Conservation (phyloP, 176 grass and related monocot species). For the Aegilops speltoides region DNA sequence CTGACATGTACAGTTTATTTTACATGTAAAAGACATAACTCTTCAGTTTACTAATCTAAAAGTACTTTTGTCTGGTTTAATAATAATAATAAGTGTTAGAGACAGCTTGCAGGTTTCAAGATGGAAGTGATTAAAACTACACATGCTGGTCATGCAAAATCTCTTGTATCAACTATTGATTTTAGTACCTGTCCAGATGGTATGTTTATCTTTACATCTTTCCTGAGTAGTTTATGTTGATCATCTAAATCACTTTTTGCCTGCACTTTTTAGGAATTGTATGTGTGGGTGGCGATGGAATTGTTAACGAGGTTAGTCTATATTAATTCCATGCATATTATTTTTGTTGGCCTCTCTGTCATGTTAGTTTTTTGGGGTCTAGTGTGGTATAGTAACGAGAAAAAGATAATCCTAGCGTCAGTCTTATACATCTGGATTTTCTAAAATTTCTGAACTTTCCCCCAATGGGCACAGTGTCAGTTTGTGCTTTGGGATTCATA, state of each 20-base stretch:
- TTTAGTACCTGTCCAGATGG: conserved; percentile 93
- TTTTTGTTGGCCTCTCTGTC: background rate
- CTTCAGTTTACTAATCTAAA: no score
- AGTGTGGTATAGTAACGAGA: background rate
- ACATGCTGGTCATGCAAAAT: conserved; percentile 96
- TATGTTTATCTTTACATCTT: conserved; percentile 51
- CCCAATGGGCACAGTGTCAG: background rate
- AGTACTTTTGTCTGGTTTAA: conserved; percentile 26
- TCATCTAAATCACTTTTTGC: conserved; percentile 37
- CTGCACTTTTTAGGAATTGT: conserved; percentile 73
- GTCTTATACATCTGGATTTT: conserved; percentile 12
- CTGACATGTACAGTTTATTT: no score
- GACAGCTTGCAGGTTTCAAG: conserved; percentile 98
- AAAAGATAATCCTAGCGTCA: background rate
- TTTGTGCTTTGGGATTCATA: background rate
- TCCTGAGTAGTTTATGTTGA: conserved; percentile 26
- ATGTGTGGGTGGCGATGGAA: conserved; percentile 97
- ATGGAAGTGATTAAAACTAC: conserved; percentile 94
- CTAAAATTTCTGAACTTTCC: background rate
- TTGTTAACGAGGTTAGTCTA: conserved; percentile 92
- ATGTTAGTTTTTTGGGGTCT: background rate
- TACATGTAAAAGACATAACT: no score
- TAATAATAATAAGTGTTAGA: conserved; percentile 36
- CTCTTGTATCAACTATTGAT: conserved; percentile 78
- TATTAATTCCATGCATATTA: conserved; percentile 18